A percentile compares a stretch with the other conserved stretches of the same genome.
phyloP scores from a whole-genome alignment of 1,139 yeast species.

The Nematodospora anomalae region DNA sequence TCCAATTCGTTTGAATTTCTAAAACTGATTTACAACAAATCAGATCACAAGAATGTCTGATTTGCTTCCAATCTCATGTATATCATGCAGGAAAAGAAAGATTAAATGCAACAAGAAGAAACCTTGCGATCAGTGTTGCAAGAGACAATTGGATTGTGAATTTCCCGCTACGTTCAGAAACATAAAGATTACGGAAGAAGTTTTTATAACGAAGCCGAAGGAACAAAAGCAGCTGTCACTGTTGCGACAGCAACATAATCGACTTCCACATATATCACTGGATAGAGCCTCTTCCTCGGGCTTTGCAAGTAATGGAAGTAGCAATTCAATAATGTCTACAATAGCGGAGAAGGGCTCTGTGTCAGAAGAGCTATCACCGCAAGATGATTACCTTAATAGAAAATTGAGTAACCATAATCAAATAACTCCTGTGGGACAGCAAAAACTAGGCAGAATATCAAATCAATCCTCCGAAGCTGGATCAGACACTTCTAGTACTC shows the following conservation, averaged over 20 bases:
- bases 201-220: slow-evolving; percentile 8
- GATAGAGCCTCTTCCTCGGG: not conserved
- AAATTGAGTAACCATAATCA: not conserved
- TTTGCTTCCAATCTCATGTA: slow-evolving; percentile 40
- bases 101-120: slow-evolving; percentile 41
- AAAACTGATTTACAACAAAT: too few relatives aligned
- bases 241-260: not conserved
- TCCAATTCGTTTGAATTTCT: too few relatives aligned
- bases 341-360: slow-evolving; percentile 1
- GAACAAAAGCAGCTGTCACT: not conserved
- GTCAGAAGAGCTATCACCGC: slow-evolving; percentile 1
- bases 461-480: slow-evolving; percentile 2
- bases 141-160: slow-evolving; percentile 33
- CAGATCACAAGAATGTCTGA: slow-evolving; percentile 23
- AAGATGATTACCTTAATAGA: not conserved
- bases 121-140: slow-evolving; percentile 42
- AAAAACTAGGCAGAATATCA: not conserved
- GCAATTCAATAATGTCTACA: slow-evolving; percentile 2
- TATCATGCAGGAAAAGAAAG: slow-evolving; percentile 44
- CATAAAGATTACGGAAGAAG: slow-evolving; percentile 32
- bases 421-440: not conserved
- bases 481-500: slow-evolving; percentile 8
- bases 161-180: slow-evolving; percentile 43
- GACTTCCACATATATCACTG: not conserved
- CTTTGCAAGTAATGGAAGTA: slow-evolving; percentile 1